Conservation (phyloP, 345 rosid species). For the Syzygium oleosum region DNA sequence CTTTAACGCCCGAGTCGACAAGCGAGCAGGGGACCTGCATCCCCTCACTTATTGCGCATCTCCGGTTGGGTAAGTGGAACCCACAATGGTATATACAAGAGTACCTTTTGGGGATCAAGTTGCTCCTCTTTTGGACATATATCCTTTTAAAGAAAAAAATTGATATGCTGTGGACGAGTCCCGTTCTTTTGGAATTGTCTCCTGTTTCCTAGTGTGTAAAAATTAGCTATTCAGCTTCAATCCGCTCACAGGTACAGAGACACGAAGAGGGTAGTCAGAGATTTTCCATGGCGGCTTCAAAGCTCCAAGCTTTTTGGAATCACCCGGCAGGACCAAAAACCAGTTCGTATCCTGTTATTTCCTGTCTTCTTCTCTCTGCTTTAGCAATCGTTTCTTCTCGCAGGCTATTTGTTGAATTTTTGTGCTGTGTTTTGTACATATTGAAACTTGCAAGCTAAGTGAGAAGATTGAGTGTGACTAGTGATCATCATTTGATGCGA, state of each 20-base stretch:
- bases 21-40: background rate
- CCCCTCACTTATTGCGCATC: background rate
- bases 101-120: background rate
- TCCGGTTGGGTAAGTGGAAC: background rate
- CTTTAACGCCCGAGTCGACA: background rate
- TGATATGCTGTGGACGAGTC: background rate
- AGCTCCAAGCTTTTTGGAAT: constrained; percentile 85
- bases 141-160: background rate
- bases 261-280: background rate
- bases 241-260: background rate
- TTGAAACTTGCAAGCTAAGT: background rate
- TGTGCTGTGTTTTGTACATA: background rate
- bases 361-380: background rate
- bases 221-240: background rate
- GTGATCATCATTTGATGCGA: background rate
- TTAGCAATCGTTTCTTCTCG: background rate
- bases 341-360: constrained; percentile 29
- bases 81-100: background rate
- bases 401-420: background rate
- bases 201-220: background rate
- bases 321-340: constrained; percentile 96
- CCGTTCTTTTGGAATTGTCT: background rate
- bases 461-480: background rate
- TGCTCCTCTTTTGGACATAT: background rate
- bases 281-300: constrained; percentile 57